Evolutionary conservation across 2,329 filamentous ascomycete species (phyloP), one percentile per base, ranked within the genome.

Genomic region (Arthrocladium fulminans): DNA sequence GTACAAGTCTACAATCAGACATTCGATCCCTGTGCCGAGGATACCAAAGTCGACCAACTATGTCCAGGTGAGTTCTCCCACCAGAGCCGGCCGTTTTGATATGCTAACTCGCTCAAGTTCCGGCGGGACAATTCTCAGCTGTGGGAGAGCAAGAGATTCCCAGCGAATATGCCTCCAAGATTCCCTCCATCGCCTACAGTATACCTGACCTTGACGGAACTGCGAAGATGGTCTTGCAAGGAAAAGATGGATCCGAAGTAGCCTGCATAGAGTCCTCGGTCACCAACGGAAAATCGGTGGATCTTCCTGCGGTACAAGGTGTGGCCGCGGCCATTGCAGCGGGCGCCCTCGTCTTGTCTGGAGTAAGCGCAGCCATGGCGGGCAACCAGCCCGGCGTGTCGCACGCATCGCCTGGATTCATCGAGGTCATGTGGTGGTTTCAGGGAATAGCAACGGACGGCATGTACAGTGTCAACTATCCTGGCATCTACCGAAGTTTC

Each of bases 361-460:
- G 86, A 15, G 66, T 85, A 5, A 83, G 84, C 22, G 85, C 88
- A 24, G 67, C 83, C 15, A 77, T 77, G 43, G 74, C 79, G 30
- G 78, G 75, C 7, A 66, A 81, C 15, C 74, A 75, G 17, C 70
- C 76, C 9, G 84, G 82, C 12, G 73, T 74, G 10, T 74, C 80
- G 2, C 75, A 83, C 9, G 73, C 83, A 34, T 92, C 87, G 58
- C 92, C 92, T 22, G 86, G 83, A 46, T 96, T 97, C 63, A 76
- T 75, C 38, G 87, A 96, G 61, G 81, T 94, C 41, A 77, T 95
- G 57, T 81, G 83, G 53, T 94, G 86, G 79, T 95, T 97, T 66
- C 89, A 97, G 67, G 83, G 84, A 43, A 85, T 97, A 74, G 88
- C 92, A 23, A 84, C 92, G 73, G 96, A 92, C 66, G 89, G 92